Evolutionary conservation across 2,329 filamentous ascomycete genomes (phyloP).

Genomic region (Ascochyta lentis): DNA sequence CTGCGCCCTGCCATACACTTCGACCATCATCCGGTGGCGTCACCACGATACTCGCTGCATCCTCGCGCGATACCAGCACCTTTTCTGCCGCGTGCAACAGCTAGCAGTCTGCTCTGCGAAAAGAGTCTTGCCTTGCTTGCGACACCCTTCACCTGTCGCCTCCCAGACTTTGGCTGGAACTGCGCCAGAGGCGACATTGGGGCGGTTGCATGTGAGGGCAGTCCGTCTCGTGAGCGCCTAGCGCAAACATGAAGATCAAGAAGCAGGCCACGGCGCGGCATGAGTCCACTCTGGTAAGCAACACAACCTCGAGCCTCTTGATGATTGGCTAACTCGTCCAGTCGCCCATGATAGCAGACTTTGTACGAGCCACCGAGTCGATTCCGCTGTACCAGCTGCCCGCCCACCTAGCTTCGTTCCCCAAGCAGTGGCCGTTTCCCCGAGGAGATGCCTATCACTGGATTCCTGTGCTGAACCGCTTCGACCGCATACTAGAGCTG

Average conservation of each 20-base stretch:
- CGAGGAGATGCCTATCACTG: conserved; percentile 97
- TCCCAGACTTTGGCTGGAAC: not conserved
- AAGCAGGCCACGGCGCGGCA: conserved; percentile 62
- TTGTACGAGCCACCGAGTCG: conserved; percentile 73
- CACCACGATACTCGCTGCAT: not conserved
- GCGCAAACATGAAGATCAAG: conserved; percentile 61
- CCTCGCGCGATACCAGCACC: not conserved
- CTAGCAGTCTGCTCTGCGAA: not conserved
- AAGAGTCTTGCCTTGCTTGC: conserved; percentile 1
- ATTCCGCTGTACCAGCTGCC: conserved; percentile 79
- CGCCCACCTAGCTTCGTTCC: conserved; percentile 77
- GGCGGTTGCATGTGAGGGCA: conserved; percentile 44
- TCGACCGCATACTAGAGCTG: conserved; percentile 84
- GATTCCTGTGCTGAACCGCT: conserved; percentile 92
- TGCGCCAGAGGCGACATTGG: conserved; percentile 10
- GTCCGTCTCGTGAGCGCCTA: conserved; percentile 45
- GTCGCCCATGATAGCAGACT: conserved; percentile 87
- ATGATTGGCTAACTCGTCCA: conserved; percentile 49
- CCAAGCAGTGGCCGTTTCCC: conserved; percentile 91
- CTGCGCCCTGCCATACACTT: not conserved
- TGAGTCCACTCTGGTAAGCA: conserved; percentile 58
- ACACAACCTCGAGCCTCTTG: not conserved
- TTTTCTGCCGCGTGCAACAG: not conserved
- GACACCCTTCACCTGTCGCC: conserved; percentile 1
- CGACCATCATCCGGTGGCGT: not conserved